Evolutionary conservation across 768 basidiomycete genomes (phyloP).

Genomic region (Termitomyces sp.): DNA sequence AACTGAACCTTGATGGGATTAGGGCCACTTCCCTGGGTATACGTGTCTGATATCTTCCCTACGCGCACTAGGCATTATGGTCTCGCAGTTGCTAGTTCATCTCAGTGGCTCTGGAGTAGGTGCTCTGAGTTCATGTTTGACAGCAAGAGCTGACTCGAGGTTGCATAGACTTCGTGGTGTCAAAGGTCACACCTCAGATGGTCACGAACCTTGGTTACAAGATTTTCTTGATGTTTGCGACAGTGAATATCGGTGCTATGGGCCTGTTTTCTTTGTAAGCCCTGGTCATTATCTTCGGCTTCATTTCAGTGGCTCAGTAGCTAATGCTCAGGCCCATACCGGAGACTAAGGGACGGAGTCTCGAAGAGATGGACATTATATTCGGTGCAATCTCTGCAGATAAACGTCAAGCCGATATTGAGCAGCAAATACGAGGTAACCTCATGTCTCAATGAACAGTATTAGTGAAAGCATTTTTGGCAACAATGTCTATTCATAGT

Average conservation of each 20-base stretch:
- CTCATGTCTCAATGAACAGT: no score
- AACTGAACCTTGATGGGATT: constrained; percentile 53
- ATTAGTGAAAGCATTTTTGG: neutral
- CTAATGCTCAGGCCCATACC: constrained; percentile 42
- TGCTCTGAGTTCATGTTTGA: neutral
- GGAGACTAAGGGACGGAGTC: constrained; percentile 57
- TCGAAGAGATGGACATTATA: constrained; percentile 53
- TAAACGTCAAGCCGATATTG: neutral
- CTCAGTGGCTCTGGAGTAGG: constrained; percentile 81
- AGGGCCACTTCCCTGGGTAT: constrained; percentile 62
- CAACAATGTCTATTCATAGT: neutral
- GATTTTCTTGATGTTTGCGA: constrained; percentile 73
- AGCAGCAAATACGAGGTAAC: neutral
- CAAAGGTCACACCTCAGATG: constrained; percentile 67
- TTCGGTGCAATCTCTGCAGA: constrained; percentile 46
- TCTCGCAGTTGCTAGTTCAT: constrained; percentile 66
- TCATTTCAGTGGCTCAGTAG: neutral
- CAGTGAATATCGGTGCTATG: constrained; percentile 72
- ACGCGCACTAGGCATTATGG: constrained; percentile 83
- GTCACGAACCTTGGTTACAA: constrained; percentile 64
- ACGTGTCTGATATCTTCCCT: constrained; percentile 83
- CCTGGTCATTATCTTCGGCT: neutral
- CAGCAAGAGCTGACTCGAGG: neutral
- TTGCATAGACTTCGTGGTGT: constrained; percentile 62
- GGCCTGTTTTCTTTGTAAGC: constrained; percentile 59